phyloP scores from a whole-genome alignment of 768 basidiomycete genomes.

The Daedaleopsis sinensis region DNA sequence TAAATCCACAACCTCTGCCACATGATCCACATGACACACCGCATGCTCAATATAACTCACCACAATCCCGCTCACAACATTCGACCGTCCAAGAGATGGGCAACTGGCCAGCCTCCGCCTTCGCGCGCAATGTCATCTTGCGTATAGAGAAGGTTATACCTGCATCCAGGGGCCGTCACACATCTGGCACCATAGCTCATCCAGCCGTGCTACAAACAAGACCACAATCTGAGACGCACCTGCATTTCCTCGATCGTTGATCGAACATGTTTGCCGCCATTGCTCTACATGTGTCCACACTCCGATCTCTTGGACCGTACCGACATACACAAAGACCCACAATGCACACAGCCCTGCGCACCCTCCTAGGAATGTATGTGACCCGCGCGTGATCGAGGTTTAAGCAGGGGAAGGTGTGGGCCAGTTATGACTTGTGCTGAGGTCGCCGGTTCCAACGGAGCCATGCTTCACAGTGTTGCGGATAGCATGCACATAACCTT shows the following conservation, averaged over 20 bases:
- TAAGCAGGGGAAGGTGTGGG: constrained; percentile 61
- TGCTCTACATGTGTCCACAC: constrained; percentile 81
- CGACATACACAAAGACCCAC: constrained; percentile 2
- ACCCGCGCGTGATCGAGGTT: constrained; percentile 84
- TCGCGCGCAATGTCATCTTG: constrained; percentile 35
- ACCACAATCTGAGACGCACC: constrained; percentile 41
- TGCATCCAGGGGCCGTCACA: constrained; percentile 90
- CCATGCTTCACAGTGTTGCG: constrained; percentile 60
- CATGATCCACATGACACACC: not conserved
- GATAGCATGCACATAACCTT: constrained; percentile 25
- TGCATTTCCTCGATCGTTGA: constrained; percentile 89
- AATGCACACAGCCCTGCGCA: constrained; percentile 34
- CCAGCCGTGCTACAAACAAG: not conserved
- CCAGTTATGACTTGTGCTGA: constrained; percentile 74
- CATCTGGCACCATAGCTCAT: constrained; percentile 48
- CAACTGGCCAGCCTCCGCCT: constrained; percentile 76
- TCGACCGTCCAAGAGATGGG: constrained; percentile 71
- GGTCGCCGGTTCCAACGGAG: constrained; percentile 83
- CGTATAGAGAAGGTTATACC: constrained; percentile 67
- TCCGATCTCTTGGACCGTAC: constrained; percentile 62
- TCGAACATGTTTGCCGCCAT: constrained; percentile 61
- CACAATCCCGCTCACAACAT: constrained; percentile 73
- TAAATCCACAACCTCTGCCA: too few relatives aligned
- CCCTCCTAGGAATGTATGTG: constrained; percentile 68
- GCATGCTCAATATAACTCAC: constrained; percentile 47